phyloP scores from a whole-genome alignment of 345 rosid species.

The Eucalyptus cladocalyx region DNA sequence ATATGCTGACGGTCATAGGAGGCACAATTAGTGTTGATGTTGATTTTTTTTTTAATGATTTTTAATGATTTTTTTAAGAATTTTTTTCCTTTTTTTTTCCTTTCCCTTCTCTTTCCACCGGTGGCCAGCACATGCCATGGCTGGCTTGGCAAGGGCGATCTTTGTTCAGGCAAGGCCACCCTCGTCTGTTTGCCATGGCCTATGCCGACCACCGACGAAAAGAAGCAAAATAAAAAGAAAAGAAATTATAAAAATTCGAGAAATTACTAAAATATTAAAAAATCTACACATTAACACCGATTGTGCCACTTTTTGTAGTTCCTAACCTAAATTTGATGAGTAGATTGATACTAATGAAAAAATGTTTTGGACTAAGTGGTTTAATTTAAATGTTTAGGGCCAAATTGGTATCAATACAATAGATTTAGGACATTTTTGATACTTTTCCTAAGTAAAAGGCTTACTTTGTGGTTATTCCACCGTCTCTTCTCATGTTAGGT shows the following conservation, averaged over 20 bases:
- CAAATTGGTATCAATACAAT: neutral
- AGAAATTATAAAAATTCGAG: too few relatives aligned
- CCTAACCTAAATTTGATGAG: neutral
- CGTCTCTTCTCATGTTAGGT: neutral
- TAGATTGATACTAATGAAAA: neutral
- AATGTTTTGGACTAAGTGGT: neutral
- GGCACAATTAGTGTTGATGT: neutral
- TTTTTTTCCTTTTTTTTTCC: too few relatives aligned
- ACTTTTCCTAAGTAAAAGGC: neutral
- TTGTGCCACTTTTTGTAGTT: neutral
- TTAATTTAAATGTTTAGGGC: neutral
- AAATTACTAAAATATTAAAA: too few relatives aligned
- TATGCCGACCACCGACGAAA: neutral
- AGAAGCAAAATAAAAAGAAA: too few relatives aligned
- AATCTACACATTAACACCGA: too few relatives aligned
- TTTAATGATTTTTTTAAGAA: too few relatives aligned
- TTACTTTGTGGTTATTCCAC: neutral
- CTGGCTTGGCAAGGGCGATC: too few relatives aligned
- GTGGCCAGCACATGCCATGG: neutral
- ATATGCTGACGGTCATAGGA: too few relatives aligned
- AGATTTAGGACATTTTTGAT: too few relatives aligned
- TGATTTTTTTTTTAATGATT: neutral
- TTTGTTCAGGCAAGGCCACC: too few relatives aligned
- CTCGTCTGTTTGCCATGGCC: fast-evolving
- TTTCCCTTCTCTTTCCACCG: neutral